phyloP scores from a whole-genome alignment of 1,139 yeast species.

The Nakaseomyces bracarensis region DNA sequence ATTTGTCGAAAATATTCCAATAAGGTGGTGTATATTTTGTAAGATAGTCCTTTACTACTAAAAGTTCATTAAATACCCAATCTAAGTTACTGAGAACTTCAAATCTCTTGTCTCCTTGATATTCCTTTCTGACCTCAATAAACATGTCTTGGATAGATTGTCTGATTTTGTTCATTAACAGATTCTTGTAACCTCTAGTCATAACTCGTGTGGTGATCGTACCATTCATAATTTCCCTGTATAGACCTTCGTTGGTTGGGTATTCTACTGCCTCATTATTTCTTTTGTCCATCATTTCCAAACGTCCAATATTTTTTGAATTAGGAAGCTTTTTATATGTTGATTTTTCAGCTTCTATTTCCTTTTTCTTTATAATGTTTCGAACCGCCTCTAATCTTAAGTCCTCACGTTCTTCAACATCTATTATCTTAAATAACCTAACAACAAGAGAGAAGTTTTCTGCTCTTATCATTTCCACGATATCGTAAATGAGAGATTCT shows the following conservation, averaged over 20 bases:
- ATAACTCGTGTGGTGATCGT: slow-evolving; percentile 37
- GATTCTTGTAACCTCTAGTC: slow-evolving; percentile 55
- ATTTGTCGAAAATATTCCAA: slow-evolving; percentile 64
- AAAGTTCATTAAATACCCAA: slow-evolving; percentile 79
- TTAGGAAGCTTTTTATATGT: slow-evolving; percentile 26
- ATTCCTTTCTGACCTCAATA: slow-evolving; percentile 53
- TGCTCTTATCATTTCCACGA: slow-evolving; percentile 63
- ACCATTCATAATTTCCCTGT: slow-evolving; percentile 34
- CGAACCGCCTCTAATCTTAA: slow-evolving; percentile 47
- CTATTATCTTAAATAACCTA: slow-evolving; percentile 67
- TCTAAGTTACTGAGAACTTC: slow-evolving; percentile 61
- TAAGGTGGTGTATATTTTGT: slow-evolving; percentile 52
- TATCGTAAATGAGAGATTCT: slow-evolving; percentile 50
- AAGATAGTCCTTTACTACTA: slow-evolving; percentile 53
- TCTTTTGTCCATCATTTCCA: slow-evolving; percentile 7
- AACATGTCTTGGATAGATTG: slow-evolving; percentile 59
- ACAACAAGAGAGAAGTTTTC: slow-evolving; percentile 62
- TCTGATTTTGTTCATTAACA: slow-evolving; percentile 55
- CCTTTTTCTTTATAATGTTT: slow-evolving; percentile 36
- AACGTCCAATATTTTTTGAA: slow-evolving; percentile 14
- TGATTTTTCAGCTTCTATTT: slow-evolving; percentile 29
- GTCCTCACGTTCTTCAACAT: slow-evolving; percentile 74
- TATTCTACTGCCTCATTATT: slow-evolving; percentile 16
- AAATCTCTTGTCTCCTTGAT: slow-evolving; percentile 41
- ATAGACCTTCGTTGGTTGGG: slow-evolving; percentile 27